Conservation (phyloP, 805 yeast genomes). For the Saturnispora gosingensis region DNA sequence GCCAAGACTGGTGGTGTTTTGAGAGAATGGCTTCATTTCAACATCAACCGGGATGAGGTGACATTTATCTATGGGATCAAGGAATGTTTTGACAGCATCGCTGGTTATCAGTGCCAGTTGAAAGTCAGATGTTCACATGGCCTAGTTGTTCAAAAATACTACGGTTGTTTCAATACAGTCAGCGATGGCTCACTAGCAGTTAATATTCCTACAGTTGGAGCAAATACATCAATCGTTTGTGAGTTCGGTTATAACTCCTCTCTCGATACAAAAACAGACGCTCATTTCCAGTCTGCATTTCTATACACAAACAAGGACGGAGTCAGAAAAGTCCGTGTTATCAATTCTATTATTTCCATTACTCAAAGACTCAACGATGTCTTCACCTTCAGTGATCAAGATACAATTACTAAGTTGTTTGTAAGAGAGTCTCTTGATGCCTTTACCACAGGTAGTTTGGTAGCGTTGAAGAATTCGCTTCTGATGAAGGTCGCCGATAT, state of each 20-base stretch:
- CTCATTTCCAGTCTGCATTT: constrained; percentile 85
- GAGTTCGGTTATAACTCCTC: constrained; percentile 71
- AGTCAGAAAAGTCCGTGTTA: constrained; percentile 73
- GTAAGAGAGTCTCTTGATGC: constrained; percentile 38
- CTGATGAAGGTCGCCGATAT: constrained; percentile 41
- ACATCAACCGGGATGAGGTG: constrained; percentile 56
- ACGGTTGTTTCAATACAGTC: constrained; percentile 44
- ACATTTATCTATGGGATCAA: constrained; percentile 52
- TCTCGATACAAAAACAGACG: constrained; percentile 59
- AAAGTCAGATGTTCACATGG: constrained; percentile 86
- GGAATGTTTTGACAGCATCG: constrained; percentile 38
- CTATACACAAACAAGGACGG: constrained; percentile 77
- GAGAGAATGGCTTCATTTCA: constrained; percentile 58
- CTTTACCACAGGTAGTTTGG: constrained; percentile 31
- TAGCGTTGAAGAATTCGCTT: constrained; percentile 25
- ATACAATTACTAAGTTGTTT: constrained; percentile 45
- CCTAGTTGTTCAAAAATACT: constrained; percentile 66
- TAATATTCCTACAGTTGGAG: constrained; percentile 18
- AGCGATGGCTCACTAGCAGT: constrained; percentile 26
- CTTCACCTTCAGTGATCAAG: constrained; percentile 74
- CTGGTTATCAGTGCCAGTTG: constrained; percentile 73
- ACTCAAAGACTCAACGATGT: constrained; percentile 65
- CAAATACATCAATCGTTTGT: constrained; percentile 59
- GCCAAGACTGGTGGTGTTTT: constrained; percentile 63
- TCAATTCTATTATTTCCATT: constrained; percentile 74